A percentile compares a stretch with the other conserved stretches of the same genome.
These are phyloP conservation scores for Sporobolus alterniflorus DNA, from an alignment of 202 grass and related monocot genomes.

Conservation along the genomic window DNA sequence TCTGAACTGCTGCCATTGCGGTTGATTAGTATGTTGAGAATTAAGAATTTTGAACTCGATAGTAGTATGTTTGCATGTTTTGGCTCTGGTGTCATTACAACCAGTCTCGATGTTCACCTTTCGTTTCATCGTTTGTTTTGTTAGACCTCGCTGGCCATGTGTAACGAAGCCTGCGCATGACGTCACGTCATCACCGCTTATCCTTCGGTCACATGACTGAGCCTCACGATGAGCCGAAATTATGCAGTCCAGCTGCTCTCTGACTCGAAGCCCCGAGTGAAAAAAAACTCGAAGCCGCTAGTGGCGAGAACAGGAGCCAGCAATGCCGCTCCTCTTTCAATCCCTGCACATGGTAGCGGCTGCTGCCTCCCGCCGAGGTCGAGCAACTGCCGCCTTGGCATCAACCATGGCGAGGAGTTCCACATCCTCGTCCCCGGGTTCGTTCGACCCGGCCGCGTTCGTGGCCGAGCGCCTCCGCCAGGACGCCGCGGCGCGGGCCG, in stretches of 20 bases:
- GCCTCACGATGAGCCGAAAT: not conserved
- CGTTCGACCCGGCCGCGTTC: constrained; percentile 72
- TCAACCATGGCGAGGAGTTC: not conserved
- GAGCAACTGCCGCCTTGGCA: not conserved
- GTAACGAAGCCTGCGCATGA: not conserved
- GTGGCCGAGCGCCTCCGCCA: constrained; percentile 75
- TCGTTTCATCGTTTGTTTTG: not conserved
- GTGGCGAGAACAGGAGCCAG: not conserved
- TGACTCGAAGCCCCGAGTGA: too few species aligned
- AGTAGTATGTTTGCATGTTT: not conserved
- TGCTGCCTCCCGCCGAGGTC: not conserved
- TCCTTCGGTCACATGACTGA: not conserved
- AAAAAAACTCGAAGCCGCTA: not conserved
- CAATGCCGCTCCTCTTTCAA: constrained; percentile 30
- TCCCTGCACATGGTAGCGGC: not conserved
- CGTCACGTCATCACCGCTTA: not conserved
- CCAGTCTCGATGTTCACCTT: not conserved
- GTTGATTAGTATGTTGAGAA: constrained; percentile 6
- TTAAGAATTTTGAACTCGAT: constrained; percentile 36
- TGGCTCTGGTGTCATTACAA: not conserved
- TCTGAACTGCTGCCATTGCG: constrained; percentile 22
- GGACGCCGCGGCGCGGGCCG: constrained; percentile 59
- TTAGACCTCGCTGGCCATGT: not conserved
- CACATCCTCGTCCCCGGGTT: constrained; percentile 13
- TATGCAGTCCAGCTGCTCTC: not conserved